Conservation (phyloP, 2,329 filamentous ascomycete genomes). For the Aureobasidium uvarum region DNA sequence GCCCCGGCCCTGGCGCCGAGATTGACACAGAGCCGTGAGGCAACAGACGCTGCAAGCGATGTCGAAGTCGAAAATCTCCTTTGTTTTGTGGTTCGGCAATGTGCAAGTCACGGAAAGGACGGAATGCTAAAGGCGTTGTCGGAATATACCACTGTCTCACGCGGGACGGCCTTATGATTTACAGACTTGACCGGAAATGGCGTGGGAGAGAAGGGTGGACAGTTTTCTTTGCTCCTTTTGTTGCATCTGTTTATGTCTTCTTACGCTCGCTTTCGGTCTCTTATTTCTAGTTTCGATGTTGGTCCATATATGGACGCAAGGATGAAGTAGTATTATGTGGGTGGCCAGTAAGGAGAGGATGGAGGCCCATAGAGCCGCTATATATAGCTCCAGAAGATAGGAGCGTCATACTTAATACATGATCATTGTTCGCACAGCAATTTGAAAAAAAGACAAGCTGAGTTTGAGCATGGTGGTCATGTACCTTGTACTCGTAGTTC, state of each 20-base stretch:
- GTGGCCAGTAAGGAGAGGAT: not conserved
- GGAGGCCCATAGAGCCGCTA: not conserved
- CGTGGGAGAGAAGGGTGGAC: not conserved
- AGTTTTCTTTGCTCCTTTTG: slow-evolving; percentile 2
- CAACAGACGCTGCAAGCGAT: not conserved
- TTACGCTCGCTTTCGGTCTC: slow-evolving; percentile 8
- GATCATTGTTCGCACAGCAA: not conserved
- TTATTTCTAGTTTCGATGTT: not conserved
- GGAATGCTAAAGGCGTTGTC: slow-evolving; percentile 13
- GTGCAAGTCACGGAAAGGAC: not conserved
- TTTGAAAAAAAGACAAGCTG: not conserved
- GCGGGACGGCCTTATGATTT: slow-evolving; percentile 26
- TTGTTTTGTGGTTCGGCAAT: slow-evolving; percentile 1
- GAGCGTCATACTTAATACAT: slow-evolving; percentile 16
- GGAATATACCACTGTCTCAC: slow-evolving; percentile 25
- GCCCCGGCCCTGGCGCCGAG: slow-evolving; percentile 13
- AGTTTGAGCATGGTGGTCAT: not conserved
- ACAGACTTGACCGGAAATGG: slow-evolving; percentile 7
- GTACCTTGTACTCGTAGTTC: not conserved
- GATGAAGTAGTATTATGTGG: not conserved
- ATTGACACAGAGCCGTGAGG: slow-evolving; percentile 8
- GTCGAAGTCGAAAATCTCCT: slow-evolving; percentile 1
- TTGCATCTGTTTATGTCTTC: slow-evolving; percentile 2
- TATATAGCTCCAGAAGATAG: slow-evolving; percentile 11
- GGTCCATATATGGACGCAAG: not conserved